Percentiles rank a stretch among this genome's conserved stretches.
Conservation (phyloP, 257 asterid species). For the Solanum sejunctum region DNA sequence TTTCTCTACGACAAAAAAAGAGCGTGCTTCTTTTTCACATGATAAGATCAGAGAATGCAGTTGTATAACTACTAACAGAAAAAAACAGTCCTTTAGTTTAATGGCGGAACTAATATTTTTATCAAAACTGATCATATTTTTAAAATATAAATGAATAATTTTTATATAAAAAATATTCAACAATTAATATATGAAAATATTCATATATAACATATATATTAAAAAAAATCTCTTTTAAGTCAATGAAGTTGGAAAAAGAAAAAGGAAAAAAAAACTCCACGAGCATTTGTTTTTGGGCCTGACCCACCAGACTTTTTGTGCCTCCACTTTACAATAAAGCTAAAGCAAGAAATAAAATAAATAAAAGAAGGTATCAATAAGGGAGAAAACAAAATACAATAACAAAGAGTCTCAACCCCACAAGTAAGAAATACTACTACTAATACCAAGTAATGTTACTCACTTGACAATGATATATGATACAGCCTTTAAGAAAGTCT, state of each 20-base stretch:
- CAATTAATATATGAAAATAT: too few species aligned
- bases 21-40: not conserved
- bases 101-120: too few species aligned
- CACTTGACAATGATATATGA: conserved; percentile 28
- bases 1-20: not conserved
- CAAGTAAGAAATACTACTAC: conserved; percentile 30
- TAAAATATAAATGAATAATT: too few species aligned
- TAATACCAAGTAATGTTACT: not conserved
- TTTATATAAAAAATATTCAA: too few species aligned
- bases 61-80: not conserved
- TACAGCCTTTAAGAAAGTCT: conserved; percentile 19
- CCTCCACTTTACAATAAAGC: conserved; percentile 52
- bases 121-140: too few species aligned
- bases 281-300: conserved; percentile 41
- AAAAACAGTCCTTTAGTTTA: not conserved
- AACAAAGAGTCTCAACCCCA: conserved; percentile 26
- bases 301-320: conserved; percentile 52
- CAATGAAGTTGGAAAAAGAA: conserved; percentile 17
- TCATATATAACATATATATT: too few species aligned
- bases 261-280: conserved; percentile 5
- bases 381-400: conserved; percentile 13
- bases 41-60: not conserved
- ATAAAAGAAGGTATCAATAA: conserved; percentile 2
- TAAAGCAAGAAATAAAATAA: conserved; percentile 34
- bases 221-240: conserved; percentile 3